Conservation (phyloP, 345 rosid genomes). For the Crucihimalaya himalaica region DNA sequence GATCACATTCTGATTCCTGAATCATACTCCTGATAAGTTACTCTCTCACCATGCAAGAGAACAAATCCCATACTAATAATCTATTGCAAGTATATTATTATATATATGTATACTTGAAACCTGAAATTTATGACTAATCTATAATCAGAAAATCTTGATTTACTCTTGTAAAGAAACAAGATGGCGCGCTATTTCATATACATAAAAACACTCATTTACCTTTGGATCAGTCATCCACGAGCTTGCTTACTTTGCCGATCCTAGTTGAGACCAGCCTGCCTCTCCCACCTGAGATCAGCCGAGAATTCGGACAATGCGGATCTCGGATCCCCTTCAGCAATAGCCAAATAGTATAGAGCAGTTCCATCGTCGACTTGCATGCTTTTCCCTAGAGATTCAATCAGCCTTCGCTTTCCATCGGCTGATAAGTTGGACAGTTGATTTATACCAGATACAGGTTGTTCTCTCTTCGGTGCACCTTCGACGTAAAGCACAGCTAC, state of each 20-base stretch:
- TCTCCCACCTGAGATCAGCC: conserved; percentile 77
- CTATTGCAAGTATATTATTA: not conserved
- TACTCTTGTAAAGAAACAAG: not conserved
- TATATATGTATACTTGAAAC: too few relatives aligned
- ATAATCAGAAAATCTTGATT: too few relatives aligned
- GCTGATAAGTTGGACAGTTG: conserved; percentile 47
- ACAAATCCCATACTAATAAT: not conserved
- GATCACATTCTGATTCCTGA: not conserved
- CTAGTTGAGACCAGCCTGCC: conserved; percentile 49
- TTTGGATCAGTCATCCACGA: not conserved
- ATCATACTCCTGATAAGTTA: not conserved
- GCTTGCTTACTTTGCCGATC: conserved; percentile 7
- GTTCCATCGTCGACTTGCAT: conserved; percentile 92
- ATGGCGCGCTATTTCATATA: not conserved
- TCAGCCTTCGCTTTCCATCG: conserved; percentile 58
- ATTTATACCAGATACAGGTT: conserved; percentile 21
- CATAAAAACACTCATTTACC: conserved; percentile 3
- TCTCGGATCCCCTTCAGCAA: conserved; percentile 75
- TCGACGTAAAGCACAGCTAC: conserved; percentile 80
- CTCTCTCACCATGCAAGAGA: not conserved
- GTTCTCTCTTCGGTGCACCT: conserved; percentile 52
- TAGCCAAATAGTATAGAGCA: conserved; percentile 73
- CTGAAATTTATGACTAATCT: too few relatives aligned
- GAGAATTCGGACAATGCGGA: conserved; percentile 75
- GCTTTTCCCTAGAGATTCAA: conserved; percentile 78